A percentile compares a stretch with the other conserved stretches of the same genome.
phyloP scores from a whole-genome alignment of 2,329 filamentous ascomycete species.

The Mycosphaerella sp. region DNA sequence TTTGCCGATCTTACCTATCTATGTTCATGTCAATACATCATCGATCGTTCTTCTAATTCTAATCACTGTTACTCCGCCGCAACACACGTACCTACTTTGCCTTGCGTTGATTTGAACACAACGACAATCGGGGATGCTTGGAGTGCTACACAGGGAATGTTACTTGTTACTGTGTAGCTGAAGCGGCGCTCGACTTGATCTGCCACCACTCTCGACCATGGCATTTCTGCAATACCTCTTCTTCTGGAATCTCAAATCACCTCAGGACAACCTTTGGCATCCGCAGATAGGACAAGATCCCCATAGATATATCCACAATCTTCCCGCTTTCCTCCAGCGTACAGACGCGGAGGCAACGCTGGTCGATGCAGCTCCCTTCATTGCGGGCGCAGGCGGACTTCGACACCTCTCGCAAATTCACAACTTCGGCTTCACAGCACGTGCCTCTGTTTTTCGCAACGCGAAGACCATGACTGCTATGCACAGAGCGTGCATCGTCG shows the following conservation, averaged over 20 bases:
- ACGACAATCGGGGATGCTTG: no score
- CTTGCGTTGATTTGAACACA: no score
- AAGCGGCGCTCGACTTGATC: no score
- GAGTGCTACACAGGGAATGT: no score
- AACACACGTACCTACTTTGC: no score
- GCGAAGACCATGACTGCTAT: conserved; percentile 27
- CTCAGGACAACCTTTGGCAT: conserved; percentile 29
- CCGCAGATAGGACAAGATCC: conserved; percentile 23
- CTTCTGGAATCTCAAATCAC: conserved; percentile 30
- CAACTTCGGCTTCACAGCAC: conserved; percentile 28
- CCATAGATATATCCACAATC: conserved; percentile 20
- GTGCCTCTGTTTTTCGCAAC: conserved; percentile 27
- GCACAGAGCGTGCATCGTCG: conserved; percentile 24
- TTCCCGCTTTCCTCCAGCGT: conserved; percentile 23
- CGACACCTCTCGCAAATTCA: conserved; percentile 28
- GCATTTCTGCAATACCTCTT: conserved; percentile 24
- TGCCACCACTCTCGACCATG: no score
- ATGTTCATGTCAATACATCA: no score
- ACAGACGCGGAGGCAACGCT: conserved; percentile 28
- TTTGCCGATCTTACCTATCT: no score
- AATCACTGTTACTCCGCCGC: no score
- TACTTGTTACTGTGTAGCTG: no score
- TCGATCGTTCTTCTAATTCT: no score
- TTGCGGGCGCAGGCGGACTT: conserved; percentile 24
- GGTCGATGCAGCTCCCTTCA: conserved; percentile 30